phyloP scores from a whole-genome alignment of 2,329 filamentous ascomycete genomes.

The Calonectria naviculata region DNA sequence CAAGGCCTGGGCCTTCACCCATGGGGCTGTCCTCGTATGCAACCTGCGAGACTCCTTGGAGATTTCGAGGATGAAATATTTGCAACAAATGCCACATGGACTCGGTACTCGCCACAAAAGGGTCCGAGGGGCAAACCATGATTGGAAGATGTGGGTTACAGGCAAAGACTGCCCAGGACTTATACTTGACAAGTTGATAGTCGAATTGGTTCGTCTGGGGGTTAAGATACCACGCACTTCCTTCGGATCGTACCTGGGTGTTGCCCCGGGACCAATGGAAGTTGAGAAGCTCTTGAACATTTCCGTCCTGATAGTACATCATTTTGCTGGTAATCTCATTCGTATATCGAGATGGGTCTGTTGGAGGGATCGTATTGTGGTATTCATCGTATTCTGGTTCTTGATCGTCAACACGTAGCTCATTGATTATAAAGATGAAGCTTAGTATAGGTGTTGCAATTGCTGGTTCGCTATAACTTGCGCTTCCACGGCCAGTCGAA shows the following conservation, averaged over 20 bases:
- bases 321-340: slow-evolving; percentile 45
- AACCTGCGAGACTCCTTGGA: slow-evolving; percentile 43
- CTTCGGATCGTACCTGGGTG: neutral
- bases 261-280: slow-evolving; percentile 36
- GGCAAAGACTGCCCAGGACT: slow-evolving; percentile 46
- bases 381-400: slow-evolving; percentile 11
- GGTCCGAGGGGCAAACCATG: slow-evolving; percentile 40
- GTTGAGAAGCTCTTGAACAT: slow-evolving; percentile 34
- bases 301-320: slow-evolving; percentile 49
- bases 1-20: slow-evolving; percentile 15
- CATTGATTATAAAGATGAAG: slow-evolving; percentile 55
- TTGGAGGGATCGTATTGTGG: slow-evolving; percentile 46
- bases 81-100: slow-evolving; percentile 43
- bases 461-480: neutral
- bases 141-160: slow-evolving; percentile 51
- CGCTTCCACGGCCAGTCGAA: slow-evolving; percentile 15
- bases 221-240: slow-evolving; percentile 9
- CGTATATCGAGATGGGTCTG: slow-evolving; percentile 31
- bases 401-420: slow-evolving; percentile 39
- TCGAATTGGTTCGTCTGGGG: neutral
- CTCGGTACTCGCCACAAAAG: slow-evolving; percentile 9
- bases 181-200: slow-evolving; percentile 28
- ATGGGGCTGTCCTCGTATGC: slow-evolving; percentile 32
- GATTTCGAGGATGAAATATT: slow-evolving; percentile 34
- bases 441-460: slow-evolving; percentile 21